Evolutionary conservation across 345 rosid species (phyloP).

Genomic region (Iberis pinnata): DNA sequence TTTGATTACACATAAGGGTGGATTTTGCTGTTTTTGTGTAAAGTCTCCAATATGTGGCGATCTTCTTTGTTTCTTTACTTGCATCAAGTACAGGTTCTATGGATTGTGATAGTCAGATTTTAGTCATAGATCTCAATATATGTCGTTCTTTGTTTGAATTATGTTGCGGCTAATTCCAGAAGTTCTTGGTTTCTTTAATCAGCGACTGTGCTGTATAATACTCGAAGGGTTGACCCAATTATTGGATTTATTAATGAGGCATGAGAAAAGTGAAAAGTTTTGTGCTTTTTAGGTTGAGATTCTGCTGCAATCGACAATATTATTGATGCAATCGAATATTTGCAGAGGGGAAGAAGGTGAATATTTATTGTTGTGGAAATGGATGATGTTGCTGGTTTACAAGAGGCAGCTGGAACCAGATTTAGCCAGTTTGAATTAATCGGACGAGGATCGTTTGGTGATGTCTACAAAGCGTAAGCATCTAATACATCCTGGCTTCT

Average conservation of each 20-base stretch:
- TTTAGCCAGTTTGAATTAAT: constrained; percentile 81
- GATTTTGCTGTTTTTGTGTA: no score
- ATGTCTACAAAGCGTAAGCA: constrained; percentile 96
- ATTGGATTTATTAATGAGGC: no score
- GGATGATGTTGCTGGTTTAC: constrained; percentile 76
- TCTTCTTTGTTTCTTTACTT: no score
- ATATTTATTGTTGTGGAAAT: constrained; percentile 28
- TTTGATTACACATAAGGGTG: no score
- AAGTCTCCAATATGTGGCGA: no score
- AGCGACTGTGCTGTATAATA: constrained; percentile 4
- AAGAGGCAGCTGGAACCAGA: constrained; percentile 73
- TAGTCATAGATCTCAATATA: constrained; percentile 21
- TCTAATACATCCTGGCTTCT: not conserved
- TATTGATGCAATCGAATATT: constrained; percentile 12
- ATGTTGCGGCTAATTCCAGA: not conserved
- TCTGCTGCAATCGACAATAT: constrained; percentile 7
- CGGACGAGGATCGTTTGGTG: constrained; percentile 97
- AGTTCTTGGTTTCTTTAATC: constrained; percentile 4
- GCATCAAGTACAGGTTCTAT: no score
- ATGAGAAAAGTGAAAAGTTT: constrained; percentile 21
- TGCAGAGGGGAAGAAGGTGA: constrained; percentile 20
- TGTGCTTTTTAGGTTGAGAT: constrained; percentile 6
- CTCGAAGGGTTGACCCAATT: constrained; percentile 36
- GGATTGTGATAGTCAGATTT: constrained; percentile 10
- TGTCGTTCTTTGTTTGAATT: not conserved